phyloP scores from a whole-genome alignment of 1,284 basidiomycete species.

The Trichosporon coremiiforme region DNA sequence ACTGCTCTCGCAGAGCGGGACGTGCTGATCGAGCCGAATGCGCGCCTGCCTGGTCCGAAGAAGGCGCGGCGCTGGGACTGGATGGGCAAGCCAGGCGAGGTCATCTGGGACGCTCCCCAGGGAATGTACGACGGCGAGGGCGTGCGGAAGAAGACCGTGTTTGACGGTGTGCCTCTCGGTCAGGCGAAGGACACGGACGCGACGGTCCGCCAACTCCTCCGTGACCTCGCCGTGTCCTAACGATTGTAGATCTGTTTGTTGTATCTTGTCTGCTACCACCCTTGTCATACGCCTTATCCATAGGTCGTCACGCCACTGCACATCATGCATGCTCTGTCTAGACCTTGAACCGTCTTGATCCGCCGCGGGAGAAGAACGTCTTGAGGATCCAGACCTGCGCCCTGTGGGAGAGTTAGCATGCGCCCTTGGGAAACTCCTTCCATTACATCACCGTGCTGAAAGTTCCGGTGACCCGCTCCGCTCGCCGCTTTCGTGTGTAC shows the following conservation, averaged over 20 bases:
- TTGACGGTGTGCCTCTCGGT: background rate
- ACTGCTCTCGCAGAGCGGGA: constrained; percentile 70
- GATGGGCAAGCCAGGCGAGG: constrained; percentile 54
- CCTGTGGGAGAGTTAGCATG: constrained; percentile 56
- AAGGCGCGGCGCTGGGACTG: constrained; percentile 54
- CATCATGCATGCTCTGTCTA: background rate
- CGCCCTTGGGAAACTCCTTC: no score
- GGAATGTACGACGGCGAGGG: constrained; percentile 3
- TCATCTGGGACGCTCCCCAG: constrained; percentile 43
- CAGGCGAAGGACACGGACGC: background rate
- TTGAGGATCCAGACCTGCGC: constrained; percentile 86
- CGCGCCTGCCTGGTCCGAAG: constrained; percentile 62
- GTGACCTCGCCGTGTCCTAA: constrained; percentile 7
- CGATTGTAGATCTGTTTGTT: background rate
- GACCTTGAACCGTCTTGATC: constrained; percentile 18
- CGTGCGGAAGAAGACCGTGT: background rate
- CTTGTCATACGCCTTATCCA: background rate
- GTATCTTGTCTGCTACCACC: background rate
- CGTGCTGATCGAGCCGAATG: constrained; percentile 71
- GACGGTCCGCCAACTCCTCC: background rate
- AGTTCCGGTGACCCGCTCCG: no score
- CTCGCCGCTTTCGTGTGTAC: constrained; percentile 26
- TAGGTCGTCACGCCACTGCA: no score
- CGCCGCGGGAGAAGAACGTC: constrained; percentile 79
- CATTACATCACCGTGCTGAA: no score